Conservation (phyloP, 2,329 filamentous ascomycete species). For the Pseudogymnoascus sp. region DNA sequence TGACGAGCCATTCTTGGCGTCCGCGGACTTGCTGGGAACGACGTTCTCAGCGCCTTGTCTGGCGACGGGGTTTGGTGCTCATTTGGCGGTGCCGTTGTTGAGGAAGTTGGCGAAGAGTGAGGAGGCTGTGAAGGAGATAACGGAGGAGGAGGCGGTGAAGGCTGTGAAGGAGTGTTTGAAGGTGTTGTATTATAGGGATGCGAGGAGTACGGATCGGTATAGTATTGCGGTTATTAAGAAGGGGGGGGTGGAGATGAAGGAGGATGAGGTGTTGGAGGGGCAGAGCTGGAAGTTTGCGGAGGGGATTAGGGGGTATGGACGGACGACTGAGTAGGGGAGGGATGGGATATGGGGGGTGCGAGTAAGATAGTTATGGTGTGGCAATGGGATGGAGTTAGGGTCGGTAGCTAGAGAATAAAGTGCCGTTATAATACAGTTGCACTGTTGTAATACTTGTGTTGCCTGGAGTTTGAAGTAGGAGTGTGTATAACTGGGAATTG, state of each 20-base stretch:
- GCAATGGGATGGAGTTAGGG: not conserved
- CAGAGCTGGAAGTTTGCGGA: conserved; percentile 99
- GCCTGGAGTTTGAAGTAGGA: not conserved
- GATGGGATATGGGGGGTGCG: not conserved
- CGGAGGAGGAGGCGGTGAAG: conserved; percentile 68
- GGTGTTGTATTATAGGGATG: conserved; percentile 95
- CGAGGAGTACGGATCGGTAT: conserved; percentile 83
- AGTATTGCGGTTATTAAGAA: conserved; percentile 84
- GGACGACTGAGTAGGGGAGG: not conserved
- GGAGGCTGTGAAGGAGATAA: conserved; percentile 60
- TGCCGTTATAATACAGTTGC: not conserved
- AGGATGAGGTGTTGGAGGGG: conserved; percentile 79
- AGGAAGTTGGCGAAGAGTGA: conserved; percentile 78
- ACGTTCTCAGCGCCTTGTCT: conserved; percentile 82
- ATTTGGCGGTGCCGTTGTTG: conserved; percentile 88
- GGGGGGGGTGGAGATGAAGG: conserved; percentile 76
- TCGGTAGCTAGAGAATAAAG: not conserved
- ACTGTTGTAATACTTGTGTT: not conserved
- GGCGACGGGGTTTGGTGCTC: conserved; percentile 87
- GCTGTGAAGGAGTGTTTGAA: conserved; percentile 93
- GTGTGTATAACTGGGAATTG: not conserved
- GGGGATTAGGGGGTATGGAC: conserved; percentile 82
- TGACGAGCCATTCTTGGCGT: conserved; percentile 78
- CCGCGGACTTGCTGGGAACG: conserved; percentile 84
- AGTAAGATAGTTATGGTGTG: not conserved